Base-by-base conservation (phyloP, 192 early-diverging fungal species). In the Backusella parvicylindrica region DNA sequence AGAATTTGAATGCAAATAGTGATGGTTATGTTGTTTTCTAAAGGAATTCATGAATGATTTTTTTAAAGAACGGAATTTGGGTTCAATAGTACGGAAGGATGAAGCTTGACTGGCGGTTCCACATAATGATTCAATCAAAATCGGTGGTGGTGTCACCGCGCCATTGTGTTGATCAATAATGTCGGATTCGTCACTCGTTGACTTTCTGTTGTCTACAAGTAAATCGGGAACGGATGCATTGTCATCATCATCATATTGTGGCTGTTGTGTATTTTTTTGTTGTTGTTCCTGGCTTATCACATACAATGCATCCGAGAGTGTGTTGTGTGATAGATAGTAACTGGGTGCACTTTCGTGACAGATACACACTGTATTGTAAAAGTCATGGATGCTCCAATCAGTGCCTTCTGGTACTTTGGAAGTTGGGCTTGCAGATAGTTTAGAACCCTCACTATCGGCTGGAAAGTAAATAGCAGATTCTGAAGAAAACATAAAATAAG, bases 61-160 rank as follows among this genome's bases (percentile, higher is more conserved):
- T 68, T 60, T 60, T 60, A 68, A 68, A 68, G 66, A 68, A 38
- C 66, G 66, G n/a, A 68, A 28, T 36, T 36, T 68, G 11, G 33
- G 32, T 33, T 35, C 66, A 68, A 36, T 68, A 37, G 66, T 68
- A 68, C 36, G 66, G n/a, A 33, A 68, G n/a, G 33, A 36, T 2
- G 36, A 38, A 8, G 66, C 1, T 36, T 35, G 18, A 33, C 33
- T 21, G 6, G 66, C 23, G 37, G 35, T 38, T 7, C 9, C 13
- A 68, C 33, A 36, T 36, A 33, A 38, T 21, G 66, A 38, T 23
- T 23, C 21, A 68, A 23, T 23, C n/a, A 36, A 68, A 68, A 23
- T 13, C 33, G 66, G 53, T 28, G 23, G 50, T 56, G 53, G 11
- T 28, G 26, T 28, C 11, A 28, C 53, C 7, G 26, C 26, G 28